Conservation (phyloP, 352 stramenopile genomes). For the Peronospora tabacina region DNA sequence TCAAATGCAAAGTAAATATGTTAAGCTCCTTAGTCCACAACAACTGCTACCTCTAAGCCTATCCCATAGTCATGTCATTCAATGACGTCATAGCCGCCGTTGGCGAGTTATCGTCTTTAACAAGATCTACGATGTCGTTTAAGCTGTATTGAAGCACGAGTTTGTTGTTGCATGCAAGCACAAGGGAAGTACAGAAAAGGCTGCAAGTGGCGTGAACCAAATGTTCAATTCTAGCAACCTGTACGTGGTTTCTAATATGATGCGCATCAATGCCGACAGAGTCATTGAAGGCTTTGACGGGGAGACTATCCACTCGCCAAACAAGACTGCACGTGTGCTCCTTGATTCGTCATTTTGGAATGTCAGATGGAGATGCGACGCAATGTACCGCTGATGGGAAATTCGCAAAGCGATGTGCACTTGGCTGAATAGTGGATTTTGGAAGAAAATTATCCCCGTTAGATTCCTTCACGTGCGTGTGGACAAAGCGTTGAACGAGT, state of each 20-base stretch:
- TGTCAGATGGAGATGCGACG: conserved; percentile 40
- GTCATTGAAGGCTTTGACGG: conserved; percentile 48
- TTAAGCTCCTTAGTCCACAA: too few relatives aligned
- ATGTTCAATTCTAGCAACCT: too few relatives aligned
- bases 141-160: conserved; percentile 39
- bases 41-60: too few relatives aligned
- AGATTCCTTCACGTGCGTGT: conserved; percentile 16
- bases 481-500: too few relatives aligned
- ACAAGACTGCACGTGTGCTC: conserved; percentile 70
- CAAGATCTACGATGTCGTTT: conserved; percentile 56
- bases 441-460: conserved; percentile 56
- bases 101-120: too few relatives aligned
- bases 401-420: conserved; percentile 28
- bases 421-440: conserved; percentile 53
- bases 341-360: conserved; percentile 53
- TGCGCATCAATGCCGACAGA: conserved; percentile 46
- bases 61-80: too few relatives aligned
- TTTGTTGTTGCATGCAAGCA: conserved; percentile 23
- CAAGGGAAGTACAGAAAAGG: neutral
- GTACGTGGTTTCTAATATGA: conserved; percentile 53
- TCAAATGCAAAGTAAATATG: too few relatives aligned
- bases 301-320: conserved; percentile 62
- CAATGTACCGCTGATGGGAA: conserved; percentile 55
- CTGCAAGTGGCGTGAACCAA: neutral
- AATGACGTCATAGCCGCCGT: too few relatives aligned